These are phyloP conservation scores for Hanseniaspora meyeri DNA, from an alignment of 805 yeast genomes.

Conservation along the genomic window DNA sequence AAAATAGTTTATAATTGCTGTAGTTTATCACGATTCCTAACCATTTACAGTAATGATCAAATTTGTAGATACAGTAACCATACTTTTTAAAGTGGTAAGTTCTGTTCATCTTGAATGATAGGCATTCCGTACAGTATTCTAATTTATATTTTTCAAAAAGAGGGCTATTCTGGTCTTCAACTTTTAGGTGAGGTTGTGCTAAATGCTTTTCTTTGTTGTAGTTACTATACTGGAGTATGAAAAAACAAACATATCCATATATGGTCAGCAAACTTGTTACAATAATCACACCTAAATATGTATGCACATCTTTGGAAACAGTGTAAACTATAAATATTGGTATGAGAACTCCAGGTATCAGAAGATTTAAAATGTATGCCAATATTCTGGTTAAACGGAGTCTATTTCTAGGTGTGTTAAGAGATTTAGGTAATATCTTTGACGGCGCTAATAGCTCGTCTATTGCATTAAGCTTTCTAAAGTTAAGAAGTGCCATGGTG, in stretches of 20 bases:
- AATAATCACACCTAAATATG: not conserved
- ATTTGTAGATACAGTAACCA: conserved; percentile 50
- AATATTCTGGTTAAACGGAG: not conserved
- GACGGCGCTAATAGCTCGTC: not conserved
- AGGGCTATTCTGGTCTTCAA: not conserved
- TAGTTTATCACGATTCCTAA: conserved; percentile 62
- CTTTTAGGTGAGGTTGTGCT: not conserved
- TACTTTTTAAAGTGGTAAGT: conserved; percentile 54
- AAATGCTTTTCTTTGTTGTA: not conserved
- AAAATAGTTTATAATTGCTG: conserved; percentile 47
- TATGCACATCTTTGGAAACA: not conserved
- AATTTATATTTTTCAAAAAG: not conserved
- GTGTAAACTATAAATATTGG: not conserved
- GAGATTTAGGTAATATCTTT: not conserved
- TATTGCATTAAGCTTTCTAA: not conserved
- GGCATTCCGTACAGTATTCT: conserved; percentile 44
- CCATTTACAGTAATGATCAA: conserved; percentile 81
- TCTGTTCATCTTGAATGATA: conserved; percentile 52
- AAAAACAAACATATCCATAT: not conserved
- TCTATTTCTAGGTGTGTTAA: not conserved
- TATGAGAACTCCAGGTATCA: not conserved
- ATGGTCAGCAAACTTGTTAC: not conserved
- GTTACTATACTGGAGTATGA: not conserved
- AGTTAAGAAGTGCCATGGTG: not conserved
- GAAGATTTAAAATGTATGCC: not conserved